Percentiles rank a stretch among this genome's conserved stretches.
Evolutionary conservation across 192 early-diverging fungal genomes (phyloP).

Genomic region (Linnemannia zychae): DNA sequence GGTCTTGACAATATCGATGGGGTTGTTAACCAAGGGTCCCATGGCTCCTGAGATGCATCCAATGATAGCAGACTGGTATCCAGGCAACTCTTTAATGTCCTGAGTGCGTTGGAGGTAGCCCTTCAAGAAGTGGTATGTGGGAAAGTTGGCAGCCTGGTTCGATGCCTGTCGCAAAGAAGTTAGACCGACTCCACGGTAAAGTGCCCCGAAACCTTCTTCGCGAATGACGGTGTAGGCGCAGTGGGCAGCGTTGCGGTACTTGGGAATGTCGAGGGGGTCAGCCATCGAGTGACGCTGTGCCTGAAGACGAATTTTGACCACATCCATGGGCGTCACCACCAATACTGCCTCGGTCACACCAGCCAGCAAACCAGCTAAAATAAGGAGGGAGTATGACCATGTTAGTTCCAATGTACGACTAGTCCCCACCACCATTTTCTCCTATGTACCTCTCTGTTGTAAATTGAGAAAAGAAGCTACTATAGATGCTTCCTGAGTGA

Average conservation of each 20-base stretch:
- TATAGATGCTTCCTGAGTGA: not conserved
- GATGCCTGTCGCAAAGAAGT: slow-evolving; percentile 96
- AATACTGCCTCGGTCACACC: slow-evolving; percentile 94
- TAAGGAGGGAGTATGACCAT: not conserved
- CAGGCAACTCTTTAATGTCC: slow-evolving; percentile 79
- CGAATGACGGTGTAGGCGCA: slow-evolving; percentile 91
- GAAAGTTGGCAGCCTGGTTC: slow-evolving; percentile 99
- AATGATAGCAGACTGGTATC: slow-evolving; percentile 90
- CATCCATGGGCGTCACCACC: slow-evolving; percentile 99
- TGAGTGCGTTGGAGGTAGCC: slow-evolving; percentile 76
- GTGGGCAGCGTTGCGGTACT: slow-evolving; percentile 95
- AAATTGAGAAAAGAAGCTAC: too few species aligned
- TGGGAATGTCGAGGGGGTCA: slow-evolving; percentile 95
- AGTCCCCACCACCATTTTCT: not conserved
- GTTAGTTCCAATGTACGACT: not conserved
- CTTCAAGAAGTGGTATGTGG: slow-evolving; percentile 94
- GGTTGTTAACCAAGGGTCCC: slow-evolving; percentile 94
- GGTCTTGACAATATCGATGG: slow-evolving; percentile 99
- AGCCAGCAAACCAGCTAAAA: slow-evolving; percentile 88
- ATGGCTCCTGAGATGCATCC: slow-evolving; percentile 93
- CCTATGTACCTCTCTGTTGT: too few species aligned
- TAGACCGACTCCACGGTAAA: slow-evolving; percentile 96
- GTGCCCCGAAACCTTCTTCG: slow-evolving; percentile 87
- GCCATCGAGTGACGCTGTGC: slow-evolving; percentile 96
- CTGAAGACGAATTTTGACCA: slow-evolving; percentile 99